Conservation (phyloP, 768 basidiomycete species). For the Ramaria sp. region DNA sequence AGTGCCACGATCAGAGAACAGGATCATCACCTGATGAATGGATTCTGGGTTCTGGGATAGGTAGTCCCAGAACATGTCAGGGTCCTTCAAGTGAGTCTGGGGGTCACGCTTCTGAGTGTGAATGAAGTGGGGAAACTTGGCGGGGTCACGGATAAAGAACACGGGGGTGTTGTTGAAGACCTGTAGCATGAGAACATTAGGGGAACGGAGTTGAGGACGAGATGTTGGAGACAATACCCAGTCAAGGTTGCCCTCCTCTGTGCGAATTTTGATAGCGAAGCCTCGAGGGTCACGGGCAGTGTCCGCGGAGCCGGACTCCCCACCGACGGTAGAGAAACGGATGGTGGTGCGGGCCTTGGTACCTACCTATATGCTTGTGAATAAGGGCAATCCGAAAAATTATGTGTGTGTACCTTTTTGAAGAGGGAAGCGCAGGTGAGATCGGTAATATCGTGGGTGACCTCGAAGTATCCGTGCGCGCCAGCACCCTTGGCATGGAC, state of each 20-base stretch:
- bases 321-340: constrained; percentile 91
- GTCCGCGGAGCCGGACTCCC: constrained; percentile 81
- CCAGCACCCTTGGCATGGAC: constrained; percentile 88
- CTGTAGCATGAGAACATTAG: constrained; percentile 24
- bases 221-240: constrained; percentile 44
- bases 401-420: constrained; percentile 22
- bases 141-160: constrained; percentile 80
- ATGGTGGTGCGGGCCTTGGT: constrained; percentile 64
- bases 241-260: constrained; percentile 86
- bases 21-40: constrained; percentile 80
- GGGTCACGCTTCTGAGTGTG: constrained; percentile 91
- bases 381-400: background rate
- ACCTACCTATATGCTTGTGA: constrained; percentile 27
- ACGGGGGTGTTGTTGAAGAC: constrained; percentile 82
- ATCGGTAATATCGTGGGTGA: constrained; percentile 78
- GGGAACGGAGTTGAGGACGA: background rate
- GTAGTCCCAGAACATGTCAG: constrained; percentile 88
- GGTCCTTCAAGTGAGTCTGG: constrained; percentile 82
- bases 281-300: constrained; percentile 92
- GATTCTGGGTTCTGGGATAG: constrained; percentile 82
- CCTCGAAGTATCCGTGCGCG: constrained; percentile 88
- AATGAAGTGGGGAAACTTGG: constrained; percentile 90
- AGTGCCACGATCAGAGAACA: constrained; percentile 92
- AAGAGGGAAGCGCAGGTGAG: constrained; percentile 65
- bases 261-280: constrained; percentile 82